Base-by-base conservation (phyloP, 2,329 filamentous ascomycete species). In the Fusarium verticillioides region DNA sequence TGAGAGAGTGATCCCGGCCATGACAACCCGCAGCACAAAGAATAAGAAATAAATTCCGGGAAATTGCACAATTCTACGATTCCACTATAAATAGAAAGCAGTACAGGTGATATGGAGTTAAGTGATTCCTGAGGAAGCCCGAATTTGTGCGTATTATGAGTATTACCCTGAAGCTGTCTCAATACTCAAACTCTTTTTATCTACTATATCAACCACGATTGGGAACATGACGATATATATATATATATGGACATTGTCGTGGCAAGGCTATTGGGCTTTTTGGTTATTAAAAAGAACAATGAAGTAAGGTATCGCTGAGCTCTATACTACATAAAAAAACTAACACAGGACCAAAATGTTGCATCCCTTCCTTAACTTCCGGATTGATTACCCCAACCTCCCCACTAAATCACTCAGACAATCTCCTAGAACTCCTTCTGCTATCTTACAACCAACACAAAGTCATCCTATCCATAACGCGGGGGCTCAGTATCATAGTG, bases 91-190 rank as follows among this genome's bases (percentile, higher is more conserved):
- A 23, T 23, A 23, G 23, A 23, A 23, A 23, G 23, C 23, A 23
- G 23, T 23, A 23, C 23, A 23, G 23, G 23, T 28, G 28, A 28
- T 28, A 28, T 28, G 28, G 28, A 28, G 6, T 28, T 28, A 28
- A 28, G 28, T 28, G 5, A 28, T 28, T 28, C 28, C 28, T 28
- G 5, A 32, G 10, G 30, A 16, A 11, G 21, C 19, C 10, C 19
- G 18, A 16, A 53, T 26, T 19, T 56, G 43, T 9, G 4, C 7
- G 32, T 32, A 2, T 34, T 19, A 16, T 6, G 44, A 52, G 53
- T 37, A 67, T 61, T 67, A 67, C 64, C 28, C 64, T 67, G 64
- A 67, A 67, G 64, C 53, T 61, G 63, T 67, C 36, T 40, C 39
- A 11, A 43, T 63, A 58, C 60, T 66, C 40, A 2, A 11, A 0